Base-by-base conservation (phyloP, 2,329 filamentous ascomycete species). In the Pseudocercospora fijiensis region DNA sequence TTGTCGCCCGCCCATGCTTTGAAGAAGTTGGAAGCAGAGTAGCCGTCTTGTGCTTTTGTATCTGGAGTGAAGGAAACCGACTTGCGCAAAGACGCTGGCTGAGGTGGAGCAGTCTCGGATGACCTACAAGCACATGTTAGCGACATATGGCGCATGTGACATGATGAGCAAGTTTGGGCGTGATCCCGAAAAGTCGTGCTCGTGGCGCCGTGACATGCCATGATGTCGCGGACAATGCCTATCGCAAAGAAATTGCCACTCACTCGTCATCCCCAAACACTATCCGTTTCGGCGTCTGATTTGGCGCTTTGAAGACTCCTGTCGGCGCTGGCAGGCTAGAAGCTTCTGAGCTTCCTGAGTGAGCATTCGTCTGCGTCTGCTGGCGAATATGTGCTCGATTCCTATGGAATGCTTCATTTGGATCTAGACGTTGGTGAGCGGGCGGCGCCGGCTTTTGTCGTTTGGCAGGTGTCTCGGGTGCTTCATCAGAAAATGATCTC, bases 61-160 rank as follows among this genome's bases (percentile, higher is more conserved):
- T 88, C 86, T 7, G 84, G 80, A 1, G 86, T 84, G 72, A 90
- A 90, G 1, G 85, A 84, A 8, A 90, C 87, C 3, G 84, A 86
- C 73, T 89, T 88, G 22, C 72, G 69, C 8, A 61, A 58, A 20
- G 49, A 61, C 13, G 61, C 53, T 57, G 63, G 61, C 22, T 43
- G 52, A 13, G 55, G 20, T 45, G 22, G 52, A 30, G 43, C 43
- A 45, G 41, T 33, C n/a, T 61, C 37, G 53, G 58, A 16, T 11
- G 57, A 24, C 22, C 51, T 66, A 28, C 1, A n/a, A 41, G 53
- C 47, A 57, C 16, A 27, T 61, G 59, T 56, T 26, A 45, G 41
- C 41, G n/a, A 10, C 28, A 22, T 20, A 8, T 30, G 33, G 41
- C n/a, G 55, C 55, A 45, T 57, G 55, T 57, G 51, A 53, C 26